Conservation (phyloP, 495 filamentous ascomycete genomes). For the Aspergillus egyptiacus region DNA sequence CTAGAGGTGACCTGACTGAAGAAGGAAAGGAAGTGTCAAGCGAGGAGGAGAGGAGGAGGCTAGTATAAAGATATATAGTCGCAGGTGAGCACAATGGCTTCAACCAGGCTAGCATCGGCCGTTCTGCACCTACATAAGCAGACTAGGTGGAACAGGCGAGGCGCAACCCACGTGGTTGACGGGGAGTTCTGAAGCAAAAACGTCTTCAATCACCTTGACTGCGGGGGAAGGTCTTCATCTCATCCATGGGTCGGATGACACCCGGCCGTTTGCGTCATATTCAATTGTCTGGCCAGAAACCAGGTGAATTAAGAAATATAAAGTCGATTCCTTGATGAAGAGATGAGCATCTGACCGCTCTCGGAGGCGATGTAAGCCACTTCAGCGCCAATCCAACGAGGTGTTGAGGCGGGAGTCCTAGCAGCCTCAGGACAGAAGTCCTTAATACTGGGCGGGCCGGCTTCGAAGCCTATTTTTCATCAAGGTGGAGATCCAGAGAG, state of each 20-base stretch:
- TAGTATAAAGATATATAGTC: neutral
- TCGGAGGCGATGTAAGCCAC: neutral
- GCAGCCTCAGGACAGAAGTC: neutral
- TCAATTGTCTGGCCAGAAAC: neutral
- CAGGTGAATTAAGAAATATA: neutral
- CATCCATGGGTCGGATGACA: constrained; percentile 4
- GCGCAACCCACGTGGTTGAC: constrained; percentile 1
- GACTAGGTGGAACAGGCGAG: too few relatives aligned
- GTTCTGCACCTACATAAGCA: too few relatives aligned
- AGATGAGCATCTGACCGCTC: constrained; percentile 7
- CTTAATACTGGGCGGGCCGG: too few relatives aligned
- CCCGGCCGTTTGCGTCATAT: constrained; percentile 9
- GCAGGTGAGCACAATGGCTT: neutral
- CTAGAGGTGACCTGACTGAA: neutral
- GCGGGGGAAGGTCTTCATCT: neutral
- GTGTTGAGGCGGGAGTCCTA: neutral
- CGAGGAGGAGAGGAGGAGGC: neutral
- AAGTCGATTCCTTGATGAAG: too few relatives aligned
- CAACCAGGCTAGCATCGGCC: neutral
- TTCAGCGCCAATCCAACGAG: neutral
- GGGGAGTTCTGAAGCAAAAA: neutral
- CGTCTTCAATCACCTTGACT: neutral
- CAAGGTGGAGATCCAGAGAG: too few relatives aligned
- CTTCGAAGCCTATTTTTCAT: too few relatives aligned
- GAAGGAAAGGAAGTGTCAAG: neutral